A percentile compares a stretch with the other conserved stretches of the same genome.
phyloP scores from a whole-genome alignment of 139 green algal genomes.

The Microglena sp. region DNA sequence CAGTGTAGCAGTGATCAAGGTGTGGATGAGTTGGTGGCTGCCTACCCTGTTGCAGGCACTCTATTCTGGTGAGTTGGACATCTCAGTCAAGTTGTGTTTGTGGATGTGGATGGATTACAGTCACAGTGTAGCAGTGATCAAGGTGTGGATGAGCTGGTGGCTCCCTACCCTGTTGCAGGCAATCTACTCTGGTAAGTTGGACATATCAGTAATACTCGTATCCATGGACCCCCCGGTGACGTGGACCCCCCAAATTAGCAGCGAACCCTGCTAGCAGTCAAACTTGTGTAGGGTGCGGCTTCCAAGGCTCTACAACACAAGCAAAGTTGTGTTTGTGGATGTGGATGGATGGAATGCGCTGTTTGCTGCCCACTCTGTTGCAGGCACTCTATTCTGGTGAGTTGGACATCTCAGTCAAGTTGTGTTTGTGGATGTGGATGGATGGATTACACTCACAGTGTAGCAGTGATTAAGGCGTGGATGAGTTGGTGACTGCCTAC shows the following conservation, averaged over 20 bases:
- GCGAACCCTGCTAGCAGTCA: too few relatives aligned
- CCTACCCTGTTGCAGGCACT: slow-evolving; percentile 42
- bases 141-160: slow-evolving; percentile 50
- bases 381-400: slow-evolving; percentile 28
- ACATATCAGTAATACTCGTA: too few relatives aligned
- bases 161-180: slow-evolving; percentile 36
- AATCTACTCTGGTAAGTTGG: slow-evolving; percentile 24
- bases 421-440: too few relatives aligned
- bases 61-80: slow-evolving; percentile 9
- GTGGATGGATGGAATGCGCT: too few relatives aligned
- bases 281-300: not conserved
- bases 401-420: too few relatives aligned
- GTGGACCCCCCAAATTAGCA: too few relatives aligned
- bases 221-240: too few relatives aligned
- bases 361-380: slow-evolving; percentile 53
- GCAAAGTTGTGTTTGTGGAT: too few relatives aligned
- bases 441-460: not conserved
- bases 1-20: not conserved
- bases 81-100: too few relatives aligned
- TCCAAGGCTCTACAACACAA: too few relatives aligned
- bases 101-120: too few relatives aligned
- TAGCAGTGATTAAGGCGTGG: slow-evolving; percentile 30
- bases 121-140: not conserved
- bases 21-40: slow-evolving; percentile 54
- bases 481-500: slow-evolving; percentile 39